Conservation (phyloP, 257 asterid genomes). For the Solanum bukasovii region DNA sequence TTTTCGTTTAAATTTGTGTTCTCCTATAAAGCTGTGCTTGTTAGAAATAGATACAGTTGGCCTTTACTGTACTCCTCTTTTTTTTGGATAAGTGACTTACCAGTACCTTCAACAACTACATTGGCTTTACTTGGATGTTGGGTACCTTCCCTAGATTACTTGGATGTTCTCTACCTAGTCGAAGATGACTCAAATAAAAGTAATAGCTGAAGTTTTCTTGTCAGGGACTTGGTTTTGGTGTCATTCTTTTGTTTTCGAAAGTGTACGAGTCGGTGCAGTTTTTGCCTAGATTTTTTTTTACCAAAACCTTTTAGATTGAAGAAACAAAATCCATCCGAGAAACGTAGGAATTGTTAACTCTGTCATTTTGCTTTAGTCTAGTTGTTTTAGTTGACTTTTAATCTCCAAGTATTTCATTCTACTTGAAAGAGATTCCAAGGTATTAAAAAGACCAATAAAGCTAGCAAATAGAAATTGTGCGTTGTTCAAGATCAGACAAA, state of each 20-base stretch:
- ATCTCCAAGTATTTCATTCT: background rate
- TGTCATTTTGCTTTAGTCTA: background rate
- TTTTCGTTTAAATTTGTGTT: background rate
- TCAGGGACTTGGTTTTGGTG: background rate
- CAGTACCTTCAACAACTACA: background rate
- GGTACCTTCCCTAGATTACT: background rate
- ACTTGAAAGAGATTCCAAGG: background rate
- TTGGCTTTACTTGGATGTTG: background rate
- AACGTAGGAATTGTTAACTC: background rate
- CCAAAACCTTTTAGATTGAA: background rate
- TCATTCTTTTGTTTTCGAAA: background rate
- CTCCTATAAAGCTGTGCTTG: background rate
- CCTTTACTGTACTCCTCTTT: background rate
- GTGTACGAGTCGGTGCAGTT: background rate
- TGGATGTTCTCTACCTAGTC: background rate
- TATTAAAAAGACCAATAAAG: background rate
- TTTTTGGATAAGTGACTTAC: background rate
- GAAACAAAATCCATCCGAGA: background rate
- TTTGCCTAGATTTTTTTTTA: background rate
- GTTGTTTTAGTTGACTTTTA: background rate
- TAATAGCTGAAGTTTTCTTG: background rate
- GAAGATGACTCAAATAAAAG: background rate
- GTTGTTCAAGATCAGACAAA: background rate
- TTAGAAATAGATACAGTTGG: background rate
- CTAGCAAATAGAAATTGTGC: background rate